phyloP scores from a whole-genome alignment of 2,329 filamentous ascomycete genomes.

The Paracoccidioides brasiliensis region DNA sequence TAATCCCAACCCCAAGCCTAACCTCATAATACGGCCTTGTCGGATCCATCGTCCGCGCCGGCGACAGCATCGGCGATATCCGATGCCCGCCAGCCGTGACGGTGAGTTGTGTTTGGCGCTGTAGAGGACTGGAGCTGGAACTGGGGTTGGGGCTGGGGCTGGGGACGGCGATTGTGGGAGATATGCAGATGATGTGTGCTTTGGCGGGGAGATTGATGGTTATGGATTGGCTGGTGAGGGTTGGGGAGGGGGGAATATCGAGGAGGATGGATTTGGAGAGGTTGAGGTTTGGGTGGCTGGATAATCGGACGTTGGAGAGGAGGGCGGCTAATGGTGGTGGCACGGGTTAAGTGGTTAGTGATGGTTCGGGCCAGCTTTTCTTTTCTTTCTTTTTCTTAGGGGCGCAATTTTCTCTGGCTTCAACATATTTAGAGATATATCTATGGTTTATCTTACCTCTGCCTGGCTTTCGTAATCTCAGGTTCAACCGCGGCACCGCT shows the following conservation, averaged over 20 bases:
- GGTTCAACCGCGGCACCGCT: background rate
- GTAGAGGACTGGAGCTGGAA: conserved; percentile 44
- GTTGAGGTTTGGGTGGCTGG: conserved; percentile 54
- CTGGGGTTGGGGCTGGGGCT: too few species aligned
- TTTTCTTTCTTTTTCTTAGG: background rate
- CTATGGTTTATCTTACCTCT: background rate
- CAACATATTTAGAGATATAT: background rate
- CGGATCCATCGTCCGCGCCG: conserved; percentile 36
- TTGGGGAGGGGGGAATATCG: conserved; percentile 51
- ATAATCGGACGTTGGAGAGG: conserved; percentile 51
- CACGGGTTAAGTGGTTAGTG: background rate
- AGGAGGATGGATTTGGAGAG: conserved; percentile 49
- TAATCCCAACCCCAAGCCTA: conserved; percentile 57
- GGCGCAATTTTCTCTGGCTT: background rate
- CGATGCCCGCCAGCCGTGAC: conserved; percentile 54
- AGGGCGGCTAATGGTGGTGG: conserved; percentile 30
- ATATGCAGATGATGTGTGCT: conserved; percentile 59
- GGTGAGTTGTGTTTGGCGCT: conserved; percentile 64
- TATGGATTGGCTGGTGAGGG: conserved; percentile 56
- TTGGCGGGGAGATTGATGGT: conserved; percentile 55
- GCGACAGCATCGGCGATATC: conserved; percentile 47
- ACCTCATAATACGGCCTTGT: conserved; percentile 63
- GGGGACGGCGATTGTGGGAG: conserved; percentile 41
- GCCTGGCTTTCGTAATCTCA: background rate
- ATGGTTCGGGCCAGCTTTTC: background rate